Base-by-base conservation (phyloP, 2,329 filamentous ascomycete genomes). In the Fusarium sp. region DNA sequence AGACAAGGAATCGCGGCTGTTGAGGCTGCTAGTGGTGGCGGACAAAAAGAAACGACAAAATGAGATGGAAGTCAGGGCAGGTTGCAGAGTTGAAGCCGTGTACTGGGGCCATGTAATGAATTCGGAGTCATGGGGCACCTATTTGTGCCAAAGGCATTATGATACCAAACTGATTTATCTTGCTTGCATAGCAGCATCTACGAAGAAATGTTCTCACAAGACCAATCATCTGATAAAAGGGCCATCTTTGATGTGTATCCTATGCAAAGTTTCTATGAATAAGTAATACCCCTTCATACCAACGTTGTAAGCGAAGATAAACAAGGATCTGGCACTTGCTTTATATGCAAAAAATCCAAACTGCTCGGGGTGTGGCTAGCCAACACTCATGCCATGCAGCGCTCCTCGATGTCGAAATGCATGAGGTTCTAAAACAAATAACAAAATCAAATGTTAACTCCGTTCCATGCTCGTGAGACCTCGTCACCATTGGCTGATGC, bases 1-100 rank as follows among this genome's bases (percentile, higher is more conserved):
- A 77, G 84, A 62, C 76, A 76, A 33, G 68, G 71, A 7, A 62
- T 72, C 15, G 56, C 28, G 17, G 71, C 65, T 17, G 61, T 74
- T n/a, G 70, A 74, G 28, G 65, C 40, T 41, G 41, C 62, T 22
- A 57, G 35, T 40, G 54, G 54, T 41, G 48, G 51, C n/a, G 45
- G 61, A 33, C 37, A 49, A 26, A 33, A 43, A 45, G 32, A n/a
- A 43, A 45, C 39, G 17, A 30, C 66, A 20, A 54, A 32, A 30
- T 45, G 14, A 48, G 14, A 40, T 14, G 5, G 28, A 33, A 2
- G 40, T 37, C 22, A 3, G 28, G 30, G 13, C 10, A 28, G 35
- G 60, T 17, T 45, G 33, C 26, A 41, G 20, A 48, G 26, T 26
- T 44, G 4, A 24, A 24, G 35, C 14, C n/a, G 19, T 37, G n/a